Percentiles rank a stretch among this genome's conserved stretches.
Conservation (phyloP, 1,284 basidiomycete species). For the Anthracocystis walkeri region DNA sequence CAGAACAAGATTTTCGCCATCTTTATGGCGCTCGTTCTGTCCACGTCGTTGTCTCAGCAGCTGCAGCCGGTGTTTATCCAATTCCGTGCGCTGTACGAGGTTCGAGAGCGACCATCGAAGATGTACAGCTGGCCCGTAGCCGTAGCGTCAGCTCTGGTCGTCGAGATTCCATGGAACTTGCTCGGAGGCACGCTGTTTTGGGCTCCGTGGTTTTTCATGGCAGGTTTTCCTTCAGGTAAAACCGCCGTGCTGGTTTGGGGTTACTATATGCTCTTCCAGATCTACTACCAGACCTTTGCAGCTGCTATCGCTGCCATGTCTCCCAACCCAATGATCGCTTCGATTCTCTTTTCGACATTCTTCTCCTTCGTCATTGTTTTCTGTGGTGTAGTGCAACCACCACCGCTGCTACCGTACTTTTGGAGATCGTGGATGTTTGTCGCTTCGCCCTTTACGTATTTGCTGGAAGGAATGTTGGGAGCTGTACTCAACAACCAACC, state of each 20-base stretch:
- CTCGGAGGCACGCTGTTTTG: slow-evolving; percentile 63
- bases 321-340: slow-evolving; percentile 77
- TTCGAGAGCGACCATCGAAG: slow-evolving; percentile 79
- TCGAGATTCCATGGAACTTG: slow-evolving; percentile 67
- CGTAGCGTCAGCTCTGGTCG: slow-evolving; percentile 70
- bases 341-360: slow-evolving; percentile 76
- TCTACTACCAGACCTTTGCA: slow-evolving; percentile 75
- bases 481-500: slow-evolving; percentile 67
- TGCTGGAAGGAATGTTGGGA: slow-evolving; percentile 71
- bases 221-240: slow-evolving; percentile 37
- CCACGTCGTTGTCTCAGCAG: slow-evolving; percentile 64
- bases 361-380: slow-evolving; percentile 78
- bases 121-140: slow-evolving; percentile 87
- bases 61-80: slow-evolving; percentile 71
- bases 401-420: slow-evolving; percentile 57
- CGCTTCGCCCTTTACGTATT: slow-evolving; percentile 78
- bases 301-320: slow-evolving; percentile 78
- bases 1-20: slow-evolving; percentile 83
- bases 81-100: slow-evolving; percentile 77
- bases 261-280: slow-evolving; percentile 59
- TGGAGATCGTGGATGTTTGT: slow-evolving; percentile 71
- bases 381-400: slow-evolving; percentile 72
- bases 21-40: slow-evolving; percentile 70
- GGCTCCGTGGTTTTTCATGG: slow-evolving; percentile 62
- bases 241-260: slow-evolving; percentile 53